Base-by-base conservation (phyloP, 345 rosid species). In the Microcos paniculata region DNA sequence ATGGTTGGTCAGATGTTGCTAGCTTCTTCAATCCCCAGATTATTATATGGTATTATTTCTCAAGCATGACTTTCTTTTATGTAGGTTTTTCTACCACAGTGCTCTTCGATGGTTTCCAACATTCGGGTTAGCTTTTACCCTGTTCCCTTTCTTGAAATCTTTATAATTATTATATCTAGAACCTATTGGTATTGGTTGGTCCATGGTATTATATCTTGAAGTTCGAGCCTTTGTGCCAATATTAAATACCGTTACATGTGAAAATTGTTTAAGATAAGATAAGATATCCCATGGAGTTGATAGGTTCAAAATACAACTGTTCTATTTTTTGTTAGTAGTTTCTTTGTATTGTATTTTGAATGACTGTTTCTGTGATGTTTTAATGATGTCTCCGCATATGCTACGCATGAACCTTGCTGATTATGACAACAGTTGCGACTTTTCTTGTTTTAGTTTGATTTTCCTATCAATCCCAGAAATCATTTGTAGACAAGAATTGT, bases 81-180 rank as follows among this genome's bases (percentile, higher is more conserved):
- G 74, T 89, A 95, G 97, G 85, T 95, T 95, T 82, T 95, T 95
- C 87, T 95, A 92, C 85, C 98, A 95, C 57, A 91, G 99, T 78
- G 96, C 95, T 68, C 91, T 95, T 78, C 82, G 53, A 70, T 95
- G 96, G 96, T 95, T 95, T 81, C 97, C 96, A 55, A 77, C 84
- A 71, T 90, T 71, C 30, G 97, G 98, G 98, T 90, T 73, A 87
- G 98, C 85, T 59, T 72, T 68, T 73, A 31, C 77, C 46, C 42
- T 30, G 13, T 63, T 45, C 42, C 6, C 58, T 72, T 61, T 43
- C 53, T 75, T 31, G 51, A 59, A 12, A 8, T 64, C 19, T 26
- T n/a, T n/a, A n/a, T 57, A 16, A 14, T 42, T 7, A 42, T 1
- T 42, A 35, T 35, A 35, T 35, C 38, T 35, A 35, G 6, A 6